These are phyloP conservation scores for Pontederia crassipes DNA, from an alignment of 176 grass and related monocot genomes.

Conservation along the genomic window DNA sequence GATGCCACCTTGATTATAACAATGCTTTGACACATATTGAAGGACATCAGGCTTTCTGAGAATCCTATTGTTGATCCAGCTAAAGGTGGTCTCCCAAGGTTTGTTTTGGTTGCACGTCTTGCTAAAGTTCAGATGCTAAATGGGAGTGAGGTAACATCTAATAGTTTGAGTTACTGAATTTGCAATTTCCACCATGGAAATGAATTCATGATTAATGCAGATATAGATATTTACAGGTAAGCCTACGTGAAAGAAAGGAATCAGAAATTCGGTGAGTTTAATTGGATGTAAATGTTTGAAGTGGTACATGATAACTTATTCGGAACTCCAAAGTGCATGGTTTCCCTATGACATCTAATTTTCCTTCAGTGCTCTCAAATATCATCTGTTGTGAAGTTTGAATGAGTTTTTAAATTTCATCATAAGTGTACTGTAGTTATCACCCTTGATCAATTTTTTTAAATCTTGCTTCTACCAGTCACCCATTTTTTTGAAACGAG, in stretches of 20 bases:
- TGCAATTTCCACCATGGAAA: neutral
- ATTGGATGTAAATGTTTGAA: too few relatives aligned
- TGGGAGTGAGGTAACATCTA: constrained; percentile 62
- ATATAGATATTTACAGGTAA: constrained; percentile 35
- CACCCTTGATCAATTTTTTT: too few relatives aligned
- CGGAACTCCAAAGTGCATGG: too few relatives aligned
- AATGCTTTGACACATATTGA: constrained; percentile 34
- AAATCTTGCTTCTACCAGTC: too few relatives aligned
- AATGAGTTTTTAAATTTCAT: too few relatives aligned
- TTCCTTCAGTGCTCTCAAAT: too few relatives aligned
- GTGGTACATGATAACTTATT: neutral
- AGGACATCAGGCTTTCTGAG: constrained; percentile 91
- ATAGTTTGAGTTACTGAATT: constrained; percentile 10
- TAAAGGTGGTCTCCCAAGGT: constrained; percentile 63
- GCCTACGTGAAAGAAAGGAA: constrained; percentile 71
- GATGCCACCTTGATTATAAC: neutral
- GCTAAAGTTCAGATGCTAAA: constrained; percentile 70
- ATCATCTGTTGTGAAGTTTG: too few relatives aligned
- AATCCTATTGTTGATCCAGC: constrained; percentile 82
- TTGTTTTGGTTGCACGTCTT: constrained; percentile 81
- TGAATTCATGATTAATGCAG: neutral
- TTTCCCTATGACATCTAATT: too few relatives aligned
- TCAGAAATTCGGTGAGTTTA: constrained; percentile 82
- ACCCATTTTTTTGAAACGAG: too few relatives aligned
- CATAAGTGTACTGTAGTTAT: too few relatives aligned